phyloP scores from a whole-genome alignment of 495 filamentous ascomycete genomes.

The Polyplosphaeria fusca region DNA sequence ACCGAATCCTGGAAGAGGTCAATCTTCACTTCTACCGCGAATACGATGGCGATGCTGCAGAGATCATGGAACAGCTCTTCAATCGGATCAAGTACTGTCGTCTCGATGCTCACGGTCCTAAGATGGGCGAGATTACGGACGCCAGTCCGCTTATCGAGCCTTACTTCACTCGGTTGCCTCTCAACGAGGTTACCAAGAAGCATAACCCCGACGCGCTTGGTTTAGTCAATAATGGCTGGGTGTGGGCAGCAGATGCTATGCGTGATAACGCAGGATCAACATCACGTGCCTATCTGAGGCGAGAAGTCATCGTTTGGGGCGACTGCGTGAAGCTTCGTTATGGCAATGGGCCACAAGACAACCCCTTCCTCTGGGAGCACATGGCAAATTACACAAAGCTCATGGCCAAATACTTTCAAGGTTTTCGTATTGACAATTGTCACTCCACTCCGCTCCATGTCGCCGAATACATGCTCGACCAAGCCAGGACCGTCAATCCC shows the following conservation, averaged over 20 bases:
- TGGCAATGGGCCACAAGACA: constrained; percentile 75
- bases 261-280: constrained; percentile 87
- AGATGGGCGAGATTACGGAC: constrained; percentile 71
- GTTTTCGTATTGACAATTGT: constrained; percentile 97
- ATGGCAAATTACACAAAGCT: constrained; percentile 90
- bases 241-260: constrained; percentile 93
- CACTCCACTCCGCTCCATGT: constrained; percentile 94
- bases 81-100: constrained; percentile 92
- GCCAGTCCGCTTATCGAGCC: constrained; percentile 84
- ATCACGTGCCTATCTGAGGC: constrained; percentile 83
- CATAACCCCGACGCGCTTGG: constrained; percentile 74
- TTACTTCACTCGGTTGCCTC: constrained; percentile 89
- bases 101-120: constrained; percentile 87
- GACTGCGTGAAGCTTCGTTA: constrained; percentile 98
- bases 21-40: constrained; percentile 88
- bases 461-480: constrained; percentile 89
- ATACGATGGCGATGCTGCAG: constrained; percentile 78
- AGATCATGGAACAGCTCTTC: constrained; percentile 84
- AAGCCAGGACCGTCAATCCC: constrained; percentile 82
- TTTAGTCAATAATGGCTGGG: constrained; percentile 96
- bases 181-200: constrained; percentile 72
- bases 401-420: constrained; percentile 93
- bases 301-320: constrained; percentile 97
- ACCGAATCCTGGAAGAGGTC: constrained; percentile 68
- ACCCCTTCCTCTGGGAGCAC: constrained; percentile 89